phyloP scores from a whole-genome alignment of 2,329 filamentous ascomycete species.

The Aspergillus tamarii region DNA sequence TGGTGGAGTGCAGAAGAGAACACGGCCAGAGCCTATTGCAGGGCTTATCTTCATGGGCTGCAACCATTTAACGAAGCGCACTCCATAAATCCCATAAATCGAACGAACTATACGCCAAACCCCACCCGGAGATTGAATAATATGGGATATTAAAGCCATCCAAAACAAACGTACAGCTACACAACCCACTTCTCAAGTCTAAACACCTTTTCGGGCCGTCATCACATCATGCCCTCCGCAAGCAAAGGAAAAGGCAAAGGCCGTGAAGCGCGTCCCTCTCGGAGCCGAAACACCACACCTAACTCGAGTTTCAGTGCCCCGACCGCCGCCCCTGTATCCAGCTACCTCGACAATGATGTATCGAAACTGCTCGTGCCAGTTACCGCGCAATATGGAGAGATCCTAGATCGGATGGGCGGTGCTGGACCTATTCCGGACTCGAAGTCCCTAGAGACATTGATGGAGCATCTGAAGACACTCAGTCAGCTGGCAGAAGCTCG shows the following conservation, averaged over 20 bases:
- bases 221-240: conserved; percentile 45
- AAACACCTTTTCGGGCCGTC: background rate
- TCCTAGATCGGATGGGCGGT: conserved; percentile 59
- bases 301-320: conserved; percentile 56
- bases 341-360: conserved; percentile 59
- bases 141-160: background rate
- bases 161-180: background rate
- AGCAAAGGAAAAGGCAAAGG: conserved; percentile 58
- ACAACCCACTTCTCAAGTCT: background rate
- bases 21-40: background rate
- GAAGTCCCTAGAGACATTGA: conserved; percentile 52
- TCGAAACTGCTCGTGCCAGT: conserved; percentile 52
- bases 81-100: background rate
- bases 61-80: background rate
- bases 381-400: conserved; percentile 58
- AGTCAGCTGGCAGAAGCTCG: conserved; percentile 61
- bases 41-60: background rate
- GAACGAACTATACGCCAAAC: background rate
- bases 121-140: background rate
- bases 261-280: conserved; percentile 56
- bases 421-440: conserved; percentile 53
- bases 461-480: conserved; percentile 58
- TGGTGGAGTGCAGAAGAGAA: background rate
- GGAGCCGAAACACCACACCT: conserved; percentile 67
- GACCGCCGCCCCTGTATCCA: conserved; percentile 41